Evolutionary conservation across 495 filamentous ascomycete species (phyloP).

Genomic region (Glutinoglossum americanum): DNA sequence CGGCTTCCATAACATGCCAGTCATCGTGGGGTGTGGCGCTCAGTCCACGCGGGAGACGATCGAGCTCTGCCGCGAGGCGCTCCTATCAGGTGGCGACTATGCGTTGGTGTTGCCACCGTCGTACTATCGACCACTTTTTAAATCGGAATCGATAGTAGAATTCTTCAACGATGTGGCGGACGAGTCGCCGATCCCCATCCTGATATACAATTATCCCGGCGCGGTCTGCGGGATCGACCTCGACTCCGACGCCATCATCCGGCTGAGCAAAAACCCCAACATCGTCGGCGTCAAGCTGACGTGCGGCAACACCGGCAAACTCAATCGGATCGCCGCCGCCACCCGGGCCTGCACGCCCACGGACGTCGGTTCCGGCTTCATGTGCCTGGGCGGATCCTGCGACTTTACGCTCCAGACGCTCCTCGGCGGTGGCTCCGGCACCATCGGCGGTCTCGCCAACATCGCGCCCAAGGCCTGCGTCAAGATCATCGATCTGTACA

Average conservation of each 20-base stretch:
- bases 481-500: conserved; percentile 48
- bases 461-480: conserved; percentile 60
- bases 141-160: conserved; percentile 31
- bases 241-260: conserved; percentile 54
- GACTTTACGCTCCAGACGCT: conserved; percentile 79
- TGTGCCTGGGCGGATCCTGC: conserved; percentile 70
- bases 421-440: conserved; percentile 62
- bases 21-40: conserved; percentile 71
- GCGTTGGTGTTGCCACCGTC: conserved; percentile 67
- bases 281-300: conserved; percentile 84
- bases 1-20: conserved; percentile 42
- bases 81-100: conserved; percentile 57
- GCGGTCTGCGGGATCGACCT: conserved; percentile 67
- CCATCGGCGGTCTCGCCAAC: conserved; percentile 73
- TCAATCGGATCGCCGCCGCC: conserved; percentile 52
- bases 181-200: conserved; percentile 62
- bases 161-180: conserved; percentile 65
- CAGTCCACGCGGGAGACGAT: conserved; percentile 77
- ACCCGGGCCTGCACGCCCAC: conserved; percentile 27
- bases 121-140: conserved; percentile 56
- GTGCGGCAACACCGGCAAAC: conserved; percentile 85
- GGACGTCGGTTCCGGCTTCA: conserved; percentile 28
- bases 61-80: conserved; percentile 55
- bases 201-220: conserved; percentile 88
- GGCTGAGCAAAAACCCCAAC: conserved; percentile 57